Conservation (phyloP, 208 protist genomes). For the Wallacemonas sp. region DNA sequence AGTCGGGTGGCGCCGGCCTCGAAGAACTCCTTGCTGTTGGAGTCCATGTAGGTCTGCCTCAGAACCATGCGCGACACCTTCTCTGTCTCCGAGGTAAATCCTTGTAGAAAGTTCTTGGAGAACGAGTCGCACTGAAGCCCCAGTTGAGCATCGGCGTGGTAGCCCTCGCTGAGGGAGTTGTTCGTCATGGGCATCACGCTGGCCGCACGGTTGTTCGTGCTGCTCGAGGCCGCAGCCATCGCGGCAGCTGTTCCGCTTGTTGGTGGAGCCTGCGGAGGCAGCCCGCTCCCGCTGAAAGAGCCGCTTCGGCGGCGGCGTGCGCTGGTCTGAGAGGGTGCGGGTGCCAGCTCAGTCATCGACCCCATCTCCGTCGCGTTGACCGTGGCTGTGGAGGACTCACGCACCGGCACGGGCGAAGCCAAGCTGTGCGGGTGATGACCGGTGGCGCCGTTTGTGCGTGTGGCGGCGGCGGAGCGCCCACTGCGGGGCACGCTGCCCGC, state of each 20-base stretch:
- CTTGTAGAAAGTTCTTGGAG: slow-evolving; percentile 43
- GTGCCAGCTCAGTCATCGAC: slow-evolving; percentile 6
- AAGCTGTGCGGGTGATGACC: slow-evolving; percentile 11
- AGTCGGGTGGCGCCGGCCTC: slow-evolving; percentile 43
- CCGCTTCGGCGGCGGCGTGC: slow-evolving; percentile 32
- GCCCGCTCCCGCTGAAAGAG: slow-evolving; percentile 19
- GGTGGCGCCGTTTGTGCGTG: too few species aligned
- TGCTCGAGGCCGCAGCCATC: neutral
- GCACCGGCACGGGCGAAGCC: neutral
- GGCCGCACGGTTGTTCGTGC: slow-evolving; percentile 1
- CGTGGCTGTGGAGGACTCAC: neutral
- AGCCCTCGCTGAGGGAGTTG: slow-evolving; percentile 24
- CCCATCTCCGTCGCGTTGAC: neutral
- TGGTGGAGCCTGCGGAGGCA: neutral
- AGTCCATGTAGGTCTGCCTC: slow-evolving; percentile 55
- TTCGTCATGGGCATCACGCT: slow-evolving; percentile 17
- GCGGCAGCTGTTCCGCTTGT: slow-evolving; percentile 13
- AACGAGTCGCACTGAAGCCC: slow-evolving; percentile 37
- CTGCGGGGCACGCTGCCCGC: slow-evolving; percentile 31
- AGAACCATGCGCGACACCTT: slow-evolving; percentile 27
- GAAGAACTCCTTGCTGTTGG: slow-evolving; percentile 39
- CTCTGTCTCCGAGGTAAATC: slow-evolving; percentile 45
- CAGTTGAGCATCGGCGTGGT: slow-evolving; percentile 33
- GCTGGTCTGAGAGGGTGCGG: slow-evolving; percentile 17
- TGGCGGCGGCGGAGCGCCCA: slow-evolving; percentile 16